A percentile compares a stretch with the other conserved stretches of the same genome.
phyloP scores from a whole-genome alignment of 495 filamentous ascomycete species.

The Tuber melanosporum region DNA sequence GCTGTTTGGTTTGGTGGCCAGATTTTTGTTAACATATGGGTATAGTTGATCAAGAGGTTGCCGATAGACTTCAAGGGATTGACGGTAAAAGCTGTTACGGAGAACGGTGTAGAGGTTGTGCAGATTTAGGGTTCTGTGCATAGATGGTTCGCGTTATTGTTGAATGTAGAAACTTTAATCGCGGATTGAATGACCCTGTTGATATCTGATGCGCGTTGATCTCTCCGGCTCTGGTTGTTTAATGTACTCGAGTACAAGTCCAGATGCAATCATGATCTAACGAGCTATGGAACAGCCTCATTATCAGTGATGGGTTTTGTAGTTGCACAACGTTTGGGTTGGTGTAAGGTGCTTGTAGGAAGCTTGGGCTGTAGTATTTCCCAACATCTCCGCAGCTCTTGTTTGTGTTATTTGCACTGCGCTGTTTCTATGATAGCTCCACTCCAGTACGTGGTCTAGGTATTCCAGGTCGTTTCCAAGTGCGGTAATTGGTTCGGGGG shows the following conservation, averaged over 20 bases:
- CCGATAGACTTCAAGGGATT: slow-evolving; percentile 98
- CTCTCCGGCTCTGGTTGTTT: neutral
- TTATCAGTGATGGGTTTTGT: neutral
- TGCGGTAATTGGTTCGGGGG: neutral
- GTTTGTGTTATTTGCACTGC: neutral
- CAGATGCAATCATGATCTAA: neutral
- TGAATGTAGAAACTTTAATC: neutral
- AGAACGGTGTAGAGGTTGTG: slow-evolving; percentile 77
- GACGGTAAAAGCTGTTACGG: slow-evolving; percentile 84
- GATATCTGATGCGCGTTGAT: neutral
- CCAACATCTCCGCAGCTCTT: neutral
- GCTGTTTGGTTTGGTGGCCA: slow-evolving; percentile 1
- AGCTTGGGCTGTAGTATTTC: neutral
- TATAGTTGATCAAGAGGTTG: slow-evolving; percentile 65
- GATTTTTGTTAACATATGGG: slow-evolving; percentile 12
- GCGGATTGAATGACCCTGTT: neutral
- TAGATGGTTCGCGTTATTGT: neutral
- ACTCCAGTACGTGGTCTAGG: neutral
- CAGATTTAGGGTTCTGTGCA: slow-evolving; percentile 44
- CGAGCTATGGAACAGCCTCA: neutral
- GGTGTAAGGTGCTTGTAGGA: neutral
- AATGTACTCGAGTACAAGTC: neutral
- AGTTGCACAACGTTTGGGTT: neutral
- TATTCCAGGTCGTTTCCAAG: neutral
- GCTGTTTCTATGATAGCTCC: neutral